These are phyloP conservation scores for Isabelozyma pseudorhagii DNA, from an alignment of 805 yeast species.

Conservation along the genomic window DNA sequence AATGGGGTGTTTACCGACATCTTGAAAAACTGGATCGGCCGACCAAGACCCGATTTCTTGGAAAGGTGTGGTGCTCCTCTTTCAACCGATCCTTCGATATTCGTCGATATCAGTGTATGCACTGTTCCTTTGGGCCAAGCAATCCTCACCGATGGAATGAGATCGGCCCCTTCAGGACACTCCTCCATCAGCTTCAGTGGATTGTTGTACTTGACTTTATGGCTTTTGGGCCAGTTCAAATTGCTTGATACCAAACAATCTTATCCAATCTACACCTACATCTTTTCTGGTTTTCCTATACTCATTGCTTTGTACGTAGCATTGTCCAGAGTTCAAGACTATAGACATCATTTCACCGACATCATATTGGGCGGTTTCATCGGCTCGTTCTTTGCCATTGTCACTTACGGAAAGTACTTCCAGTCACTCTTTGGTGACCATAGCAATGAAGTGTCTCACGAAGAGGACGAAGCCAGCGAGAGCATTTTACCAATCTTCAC, in stretches of 20 bases:
- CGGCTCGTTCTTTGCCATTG: constrained; percentile 25
- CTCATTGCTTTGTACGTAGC: constrained; percentile 29
- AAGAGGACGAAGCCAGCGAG: constrained; percentile 2
- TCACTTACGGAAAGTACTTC: constrained; percentile 29
- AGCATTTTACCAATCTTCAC: constrained; percentile 7
- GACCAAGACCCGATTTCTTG: constrained; percentile 35
- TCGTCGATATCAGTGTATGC: constrained; percentile 26
- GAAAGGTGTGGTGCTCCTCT: constrained; percentile 28
- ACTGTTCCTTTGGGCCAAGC: constrained; percentile 28
- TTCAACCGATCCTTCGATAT: constrained; percentile 19
- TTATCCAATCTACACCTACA: constrained; percentile 18
- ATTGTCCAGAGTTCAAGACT: constrained; percentile 33
- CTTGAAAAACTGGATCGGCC: constrained; percentile 31
- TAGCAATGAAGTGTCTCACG: constrained; percentile 7
- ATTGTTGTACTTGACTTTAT: constrained; percentile 43
- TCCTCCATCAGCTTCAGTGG: constrained; percentile 52
- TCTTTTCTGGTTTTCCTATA: constrained; percentile 20
- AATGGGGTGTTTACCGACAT: constrained; percentile 35
- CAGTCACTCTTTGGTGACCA: constrained; percentile 6
- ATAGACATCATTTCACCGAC: constrained; percentile 36
- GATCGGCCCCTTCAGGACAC: constrained; percentile 60
- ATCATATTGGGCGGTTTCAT: constrained; percentile 28
- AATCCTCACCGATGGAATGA: constrained; percentile 47
- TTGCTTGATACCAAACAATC: constrained; percentile 4
- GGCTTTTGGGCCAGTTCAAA: constrained; percentile 45